These are phyloP conservation scores for Cardamine resedifolia DNA, from an alignment of 345 rosid species.

Conservation along the genomic window DNA sequence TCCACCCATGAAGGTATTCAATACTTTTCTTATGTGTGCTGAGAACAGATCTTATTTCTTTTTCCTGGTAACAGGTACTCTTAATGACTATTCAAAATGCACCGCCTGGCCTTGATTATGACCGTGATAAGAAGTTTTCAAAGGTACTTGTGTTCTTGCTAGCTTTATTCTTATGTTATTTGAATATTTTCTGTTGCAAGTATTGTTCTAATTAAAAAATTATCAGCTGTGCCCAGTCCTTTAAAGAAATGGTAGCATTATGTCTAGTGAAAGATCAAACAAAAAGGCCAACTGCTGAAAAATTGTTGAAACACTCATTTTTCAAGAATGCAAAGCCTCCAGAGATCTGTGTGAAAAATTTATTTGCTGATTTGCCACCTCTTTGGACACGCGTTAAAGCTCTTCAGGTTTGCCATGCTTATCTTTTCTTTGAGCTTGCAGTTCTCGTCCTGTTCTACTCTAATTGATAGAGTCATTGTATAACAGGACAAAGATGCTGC, in stretches of 20 bases:
- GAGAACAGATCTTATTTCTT: constrained; percentile 33
- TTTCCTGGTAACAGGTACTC: constrained; percentile 57
- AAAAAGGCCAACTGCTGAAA: constrained; percentile 86
- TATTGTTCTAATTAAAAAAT: constrained; percentile 35
- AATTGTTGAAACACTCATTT: constrained; percentile 77
- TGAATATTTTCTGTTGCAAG: background rate
- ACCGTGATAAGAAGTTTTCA: constrained; percentile 88
- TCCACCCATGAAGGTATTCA: constrained; percentile 95
- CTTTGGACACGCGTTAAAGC: constrained; percentile 96
- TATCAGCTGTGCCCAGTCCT: constrained; percentile 61
- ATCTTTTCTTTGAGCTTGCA: constrained; percentile 16
- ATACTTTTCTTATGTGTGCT: constrained; percentile 3
- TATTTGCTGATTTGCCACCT: constrained; percentile 80
- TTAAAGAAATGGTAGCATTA: constrained; percentile 96
- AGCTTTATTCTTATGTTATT: constrained; percentile 7
- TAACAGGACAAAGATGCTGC: constrained; percentile 93
- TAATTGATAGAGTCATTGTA: constrained; percentile 29
- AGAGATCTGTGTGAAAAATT: constrained; percentile 74
- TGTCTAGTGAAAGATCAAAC: constrained; percentile 97
- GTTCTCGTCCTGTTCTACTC: constrained; percentile 5
- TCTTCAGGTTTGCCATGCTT: constrained; percentile 61
- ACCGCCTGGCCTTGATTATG: constrained; percentile 95
- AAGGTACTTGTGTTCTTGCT: constrained; percentile 55
- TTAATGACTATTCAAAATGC: constrained; percentile 99
- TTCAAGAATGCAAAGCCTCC: constrained; percentile 97